phyloP scores from a whole-genome alignment of 1,284 basidiomycete species.

The Sanghuangporus weigelae region DNA sequence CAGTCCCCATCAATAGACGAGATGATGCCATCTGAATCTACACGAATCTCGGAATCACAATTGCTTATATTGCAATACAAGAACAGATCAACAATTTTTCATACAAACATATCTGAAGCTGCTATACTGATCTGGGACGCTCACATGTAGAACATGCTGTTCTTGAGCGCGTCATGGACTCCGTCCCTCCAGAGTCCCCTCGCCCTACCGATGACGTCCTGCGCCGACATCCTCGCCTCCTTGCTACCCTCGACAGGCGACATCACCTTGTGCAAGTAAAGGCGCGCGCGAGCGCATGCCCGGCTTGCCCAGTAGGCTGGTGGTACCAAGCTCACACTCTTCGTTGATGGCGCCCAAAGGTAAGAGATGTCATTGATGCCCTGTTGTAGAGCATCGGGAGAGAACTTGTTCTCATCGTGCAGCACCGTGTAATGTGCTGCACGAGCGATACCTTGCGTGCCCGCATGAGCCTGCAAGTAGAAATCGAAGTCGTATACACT shows the following conservation, averaged over 20 bases:
- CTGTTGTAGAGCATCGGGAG: conserved; percentile 26
- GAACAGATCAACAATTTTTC: too few relatives aligned
- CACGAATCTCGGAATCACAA: too few relatives aligned
- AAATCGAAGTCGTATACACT: conserved; percentile 26
- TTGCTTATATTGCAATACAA: too few relatives aligned
- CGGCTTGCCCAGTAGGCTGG: conserved; percentile 23
- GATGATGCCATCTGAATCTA: too few relatives aligned
- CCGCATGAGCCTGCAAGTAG: conserved; percentile 25
- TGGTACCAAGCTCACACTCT: too few relatives aligned
- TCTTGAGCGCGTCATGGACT: conserved; percentile 18
- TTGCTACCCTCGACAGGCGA: conserved; percentile 15
- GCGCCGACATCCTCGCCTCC: not conserved
- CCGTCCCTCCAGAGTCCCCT: conserved; percentile 21
- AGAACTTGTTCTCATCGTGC: conserved; percentile 26
- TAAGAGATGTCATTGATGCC: conserved; percentile 23
- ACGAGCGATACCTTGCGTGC: conserved; percentile 20
- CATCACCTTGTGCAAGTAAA: conserved; percentile 24
- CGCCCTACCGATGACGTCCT: conserved; percentile 17
- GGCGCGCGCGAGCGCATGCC: conserved; percentile 25
- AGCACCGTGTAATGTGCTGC: conserved; percentile 26
- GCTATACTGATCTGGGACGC: not conserved
- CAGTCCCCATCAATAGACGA: too few relatives aligned
- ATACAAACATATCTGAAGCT: too few relatives aligned
- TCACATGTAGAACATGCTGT: conserved; percentile 25
- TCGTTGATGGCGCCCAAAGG: conserved; percentile 24